Conservation (phyloP, 2,329 filamentous ascomycete genomes). For the Thielaviopsis ethacetica region DNA sequence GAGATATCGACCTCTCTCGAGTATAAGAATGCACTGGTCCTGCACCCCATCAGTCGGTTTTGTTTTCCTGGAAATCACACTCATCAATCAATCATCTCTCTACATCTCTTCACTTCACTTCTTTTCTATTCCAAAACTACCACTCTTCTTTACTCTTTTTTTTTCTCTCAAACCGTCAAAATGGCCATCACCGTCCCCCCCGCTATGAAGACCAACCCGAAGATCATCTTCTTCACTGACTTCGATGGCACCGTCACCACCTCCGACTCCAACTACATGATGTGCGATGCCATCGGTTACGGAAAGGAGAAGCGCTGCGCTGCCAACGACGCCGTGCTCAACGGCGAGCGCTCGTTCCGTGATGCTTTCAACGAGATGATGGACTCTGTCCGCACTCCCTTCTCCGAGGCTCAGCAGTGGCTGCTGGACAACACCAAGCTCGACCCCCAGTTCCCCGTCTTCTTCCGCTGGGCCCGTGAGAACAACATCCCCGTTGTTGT, state of each 20-base stretch:
- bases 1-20: not conserved
- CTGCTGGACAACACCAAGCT: slow-evolving; percentile 72
- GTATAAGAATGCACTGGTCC: slow-evolving; percentile 9
- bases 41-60: not conserved
- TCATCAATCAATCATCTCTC: not conserved
- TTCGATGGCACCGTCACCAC: slow-evolving; percentile 92
- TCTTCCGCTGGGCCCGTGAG: slow-evolving; percentile 65
- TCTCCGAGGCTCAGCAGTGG: slow-evolving; percentile 62
- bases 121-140: slow-evolving; percentile 1
- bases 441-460: slow-evolving; percentile 75
- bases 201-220: slow-evolving; percentile 47
- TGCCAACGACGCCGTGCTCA: slow-evolving; percentile 63
- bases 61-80: not conserved
- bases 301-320: slow-evolving; percentile 53
- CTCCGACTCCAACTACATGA: slow-evolving; percentile 47
- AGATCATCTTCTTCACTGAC: slow-evolving; percentile 97
- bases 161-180: slow-evolving; percentile 2
- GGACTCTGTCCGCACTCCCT: slow-evolving; percentile 67
- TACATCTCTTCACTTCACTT: not conserved
- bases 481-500: slow-evolving; percentile 88
- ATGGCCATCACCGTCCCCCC: slow-evolving; percentile 11
- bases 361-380: slow-evolving; percentile 87
- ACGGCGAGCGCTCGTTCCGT: slow-evolving; percentile 55
- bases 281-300: slow-evolving; percentile 87
- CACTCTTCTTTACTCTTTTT: not conserved